Evolutionary conservation across 1,284 basidiomycete species (phyloP), one percentile per base, ranked within the genome.

Genomic region (Cryptococcus sp.): DNA sequence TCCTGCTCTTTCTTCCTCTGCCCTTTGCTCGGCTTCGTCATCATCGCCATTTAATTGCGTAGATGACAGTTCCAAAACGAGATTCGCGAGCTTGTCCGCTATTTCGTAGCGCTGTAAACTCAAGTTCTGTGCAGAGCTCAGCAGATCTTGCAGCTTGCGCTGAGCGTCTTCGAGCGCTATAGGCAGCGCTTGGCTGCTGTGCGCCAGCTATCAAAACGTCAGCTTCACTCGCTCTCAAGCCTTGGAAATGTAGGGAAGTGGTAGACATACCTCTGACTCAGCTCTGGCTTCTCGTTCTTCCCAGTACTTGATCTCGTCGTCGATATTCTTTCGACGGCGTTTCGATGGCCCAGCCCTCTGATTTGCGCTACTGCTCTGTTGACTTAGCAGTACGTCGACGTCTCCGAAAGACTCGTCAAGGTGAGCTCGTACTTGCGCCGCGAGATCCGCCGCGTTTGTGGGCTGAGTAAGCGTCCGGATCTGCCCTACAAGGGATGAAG

Each of bases 61-160:
- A 34, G 1, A 39, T 23, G 68, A 64, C 0, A 77, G 56, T 22
- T 75, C 69, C 2, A 61, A 44, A 1, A 75, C 58, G 19, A 79
- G 60, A 5, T 62, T 58, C 5, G 68, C 60, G 0, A 78, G 56
- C 25, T 72, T 66, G 49, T 79, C 78, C 15, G 70, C 68, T 10
- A 77, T 64, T 17, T 83, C 84, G 74, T 91, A 89, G 23, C 90
- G 83, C 38, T 87, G 78, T n/a, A 89, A 80, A 0, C 87, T 86
- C 37, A 91, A 79, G 52, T 87, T 84, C 67, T 89, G 87, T 0
- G 89, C 88, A 13, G 84, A 83, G 52, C 82, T 78, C 15, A 89
- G 78, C 3, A 78, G 57, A 10, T 19, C 46, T n/a, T 65, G 64
- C 0, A 78, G 63, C 17, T 57, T 51, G 1, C 51, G 51, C 17